Percentiles rank a stretch among this genome's conserved stretches.
Evolutionary conservation across 2,329 filamentous ascomycete genomes (phyloP).

Genomic region (Fusarium caatingaense): DNA sequence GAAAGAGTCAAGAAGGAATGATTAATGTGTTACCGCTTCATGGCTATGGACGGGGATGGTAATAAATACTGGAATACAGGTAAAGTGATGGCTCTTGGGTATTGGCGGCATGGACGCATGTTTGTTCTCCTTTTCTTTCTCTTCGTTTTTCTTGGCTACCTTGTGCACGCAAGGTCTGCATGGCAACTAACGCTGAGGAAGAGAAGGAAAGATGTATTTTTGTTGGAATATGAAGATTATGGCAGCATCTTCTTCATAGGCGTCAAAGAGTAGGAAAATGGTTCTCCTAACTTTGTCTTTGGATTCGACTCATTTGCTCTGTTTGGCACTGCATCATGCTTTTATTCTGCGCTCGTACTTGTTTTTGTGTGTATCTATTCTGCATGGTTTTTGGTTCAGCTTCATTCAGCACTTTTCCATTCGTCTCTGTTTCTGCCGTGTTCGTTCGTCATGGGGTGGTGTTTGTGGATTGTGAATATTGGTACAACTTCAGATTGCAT

Average conservation of each 20-base stretch:
- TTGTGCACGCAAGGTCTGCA: slow-evolving; percentile 2
- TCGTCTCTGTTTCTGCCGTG: slow-evolving; percentile 7
- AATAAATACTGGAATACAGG: slow-evolving; percentile 26
- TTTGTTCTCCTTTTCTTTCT: slow-evolving; percentile 30
- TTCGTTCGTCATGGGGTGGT: slow-evolving; percentile 26
- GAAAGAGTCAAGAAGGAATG: slow-evolving; percentile 33
- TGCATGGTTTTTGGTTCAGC: slow-evolving; percentile 2
- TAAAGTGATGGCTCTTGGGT: slow-evolving; percentile 25
- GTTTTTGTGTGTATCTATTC: background rate
- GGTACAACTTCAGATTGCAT: slow-evolving; percentile 17
- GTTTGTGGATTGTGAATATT: slow-evolving; percentile 20
- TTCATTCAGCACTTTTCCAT: slow-evolving; percentile 9
- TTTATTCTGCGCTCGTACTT: slow-evolving; percentile 1
- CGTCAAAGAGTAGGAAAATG: slow-evolving; percentile 27
- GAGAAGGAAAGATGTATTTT: slow-evolving; percentile 23
- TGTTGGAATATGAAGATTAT: slow-evolving; percentile 27
- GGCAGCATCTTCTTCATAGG: slow-evolving; percentile 14
- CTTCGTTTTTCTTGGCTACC: slow-evolving; percentile 8
- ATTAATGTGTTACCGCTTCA: slow-evolving; percentile 38
- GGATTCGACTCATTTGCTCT: slow-evolving; percentile 1
- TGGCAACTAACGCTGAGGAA: slow-evolving; percentile 2
- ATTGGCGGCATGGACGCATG: slow-evolving; percentile 10
- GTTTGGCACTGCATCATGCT: slow-evolving; percentile 3
- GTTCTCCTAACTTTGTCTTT: slow-evolving; percentile 12
- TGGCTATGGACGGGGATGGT: slow-evolving; percentile 23